phyloP scores from a whole-genome alignment of 2,329 filamentous ascomycete genomes.

The Cercospora canescens region DNA sequence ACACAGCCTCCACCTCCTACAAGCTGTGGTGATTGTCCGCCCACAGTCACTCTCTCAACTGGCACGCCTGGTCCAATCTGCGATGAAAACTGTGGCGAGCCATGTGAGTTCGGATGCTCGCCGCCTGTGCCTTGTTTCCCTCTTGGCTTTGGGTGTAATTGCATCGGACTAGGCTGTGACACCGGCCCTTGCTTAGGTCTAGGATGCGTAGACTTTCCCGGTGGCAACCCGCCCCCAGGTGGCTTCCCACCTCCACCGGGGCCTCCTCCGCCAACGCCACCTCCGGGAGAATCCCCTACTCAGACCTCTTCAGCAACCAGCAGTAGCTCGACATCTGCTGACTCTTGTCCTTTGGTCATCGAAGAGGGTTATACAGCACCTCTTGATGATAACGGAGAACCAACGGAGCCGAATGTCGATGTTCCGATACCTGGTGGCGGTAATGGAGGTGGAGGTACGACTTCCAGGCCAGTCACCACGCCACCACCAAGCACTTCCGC shows the following conservation, averaged over 20 bases:
- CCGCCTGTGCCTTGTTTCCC: constrained; percentile 1
- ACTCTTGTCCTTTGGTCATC: not conserved
- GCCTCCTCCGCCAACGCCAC: not conserved
- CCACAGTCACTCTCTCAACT: not conserved
- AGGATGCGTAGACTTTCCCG: constrained; percentile 7
- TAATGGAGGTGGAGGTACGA: not conserved
- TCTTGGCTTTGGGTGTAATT: not conserved
- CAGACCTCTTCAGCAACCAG: not conserved
- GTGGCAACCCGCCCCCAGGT: not conserved
- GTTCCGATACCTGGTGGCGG: not conserved
- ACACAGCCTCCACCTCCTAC: constrained; percentile 5
- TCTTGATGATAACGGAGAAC: not conserved
- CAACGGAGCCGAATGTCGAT: not conserved
- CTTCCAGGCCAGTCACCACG: not conserved
- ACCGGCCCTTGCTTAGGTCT: constrained; percentile 8
- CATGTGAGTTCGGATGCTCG: not conserved
- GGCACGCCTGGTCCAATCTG: constrained; percentile 13
- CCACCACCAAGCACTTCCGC: not conserved
- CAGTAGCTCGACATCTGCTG: not conserved
- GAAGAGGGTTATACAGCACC: not conserved
- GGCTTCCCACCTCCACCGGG: not conserved
- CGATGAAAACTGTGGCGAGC: not conserved
- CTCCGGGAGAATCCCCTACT: not conserved
- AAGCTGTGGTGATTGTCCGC: constrained; percentile 4
- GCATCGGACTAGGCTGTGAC: constrained; percentile 11